A percentile compares a stretch with the other conserved stretches of the same genome.
Evolutionary conservation across 768 basidiomycete species (phyloP).

Genomic region (Podaxis rugospora): DNA sequence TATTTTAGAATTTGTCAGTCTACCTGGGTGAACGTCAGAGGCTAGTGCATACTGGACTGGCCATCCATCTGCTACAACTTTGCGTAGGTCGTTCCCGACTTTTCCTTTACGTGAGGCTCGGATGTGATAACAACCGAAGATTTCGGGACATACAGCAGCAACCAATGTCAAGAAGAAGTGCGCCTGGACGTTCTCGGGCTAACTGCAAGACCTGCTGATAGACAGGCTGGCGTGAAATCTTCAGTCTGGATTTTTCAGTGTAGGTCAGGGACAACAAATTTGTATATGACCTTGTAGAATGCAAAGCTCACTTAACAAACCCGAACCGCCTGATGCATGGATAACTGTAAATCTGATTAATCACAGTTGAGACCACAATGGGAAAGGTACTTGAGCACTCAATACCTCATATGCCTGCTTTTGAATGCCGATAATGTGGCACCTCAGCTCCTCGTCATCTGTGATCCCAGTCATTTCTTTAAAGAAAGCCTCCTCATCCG

Average conservation of each 20-base stretch:
- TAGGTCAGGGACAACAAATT: not conserved
- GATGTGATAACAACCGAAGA: not conserved
- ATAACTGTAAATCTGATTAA: constrained; percentile 27
- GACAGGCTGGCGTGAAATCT: constrained; percentile 28
- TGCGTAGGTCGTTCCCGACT: constrained; percentile 38
- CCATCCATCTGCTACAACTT: constrained; percentile 35
- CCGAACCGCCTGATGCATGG: constrained; percentile 31
- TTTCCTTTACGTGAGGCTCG: not conserved
- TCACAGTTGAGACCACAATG: constrained; percentile 15
- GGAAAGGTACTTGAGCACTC: not conserved
- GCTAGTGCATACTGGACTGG: constrained; percentile 30
- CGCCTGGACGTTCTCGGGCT: constrained; percentile 17
- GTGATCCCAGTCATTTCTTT: constrained; percentile 30
- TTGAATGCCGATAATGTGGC: constrained; percentile 33
- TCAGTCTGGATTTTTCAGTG: constrained; percentile 17
- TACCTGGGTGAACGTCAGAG: constrained; percentile 32
- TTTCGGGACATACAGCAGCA: constrained; percentile 33
- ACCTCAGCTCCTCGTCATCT: constrained; percentile 31
- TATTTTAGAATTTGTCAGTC: not conserved
- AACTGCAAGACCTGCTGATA: constrained; percentile 28
- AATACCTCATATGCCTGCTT: constrained; percentile 26
- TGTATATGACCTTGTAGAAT: too few species aligned
- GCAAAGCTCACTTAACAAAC: constrained; percentile 26
- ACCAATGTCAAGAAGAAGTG: constrained; percentile 37
- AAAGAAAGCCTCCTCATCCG: constrained; percentile 28